Base-by-base conservation (phyloP, 2,329 filamentous ascomycete species). In the Cladophialophora chaetospira region DNA sequence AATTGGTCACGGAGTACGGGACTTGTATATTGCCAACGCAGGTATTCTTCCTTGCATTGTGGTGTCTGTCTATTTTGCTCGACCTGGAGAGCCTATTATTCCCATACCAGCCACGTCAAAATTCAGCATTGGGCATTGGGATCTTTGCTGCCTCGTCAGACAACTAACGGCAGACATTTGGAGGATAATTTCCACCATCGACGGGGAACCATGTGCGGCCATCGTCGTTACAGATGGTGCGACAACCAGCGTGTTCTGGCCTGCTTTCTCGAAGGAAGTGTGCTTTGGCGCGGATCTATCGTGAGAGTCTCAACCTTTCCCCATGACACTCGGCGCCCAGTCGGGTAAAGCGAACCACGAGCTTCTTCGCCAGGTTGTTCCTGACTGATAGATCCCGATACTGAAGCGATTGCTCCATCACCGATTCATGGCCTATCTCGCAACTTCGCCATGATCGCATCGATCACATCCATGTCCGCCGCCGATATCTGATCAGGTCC, bases 391-490 rank as follows among this genome's bases (percentile, higher is more conserved):
- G 15, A 4, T 8, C 36, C 13, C 36, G 29, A 33, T 33, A 8
- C n/a, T 6, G 11, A 3, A 11, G 42, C 5, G n/a, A 19, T 26
- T 25, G 13, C 5, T 38, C 15, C 19, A 4, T 10, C 42, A 21
- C 3, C 48, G 25, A 28, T 49, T 57, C 49, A 55, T 36, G 49
- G 42, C 21, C 49, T 49, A 8, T 66, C 63, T 45, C 64, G 59
- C 21, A 96, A 74, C 29, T 77, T 82, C 49, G 83, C 78, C 70
- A 96, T 90, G 46, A 96, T 75, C 26, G 73, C 77, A 72, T 97
- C 90, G 36, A 96, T 85, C 5, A 84, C 86, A 51, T 91, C 88
- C 94, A 97, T 97, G 71, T 97, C 86, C 17, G 75, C 78, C 0
- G 93, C 91, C 69, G 96, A 88, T n/a, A 93, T 75, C 65, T 84